phyloP scores from a whole-genome alignment of 257 asterid genomes.

The Lycium barbarum region DNA sequence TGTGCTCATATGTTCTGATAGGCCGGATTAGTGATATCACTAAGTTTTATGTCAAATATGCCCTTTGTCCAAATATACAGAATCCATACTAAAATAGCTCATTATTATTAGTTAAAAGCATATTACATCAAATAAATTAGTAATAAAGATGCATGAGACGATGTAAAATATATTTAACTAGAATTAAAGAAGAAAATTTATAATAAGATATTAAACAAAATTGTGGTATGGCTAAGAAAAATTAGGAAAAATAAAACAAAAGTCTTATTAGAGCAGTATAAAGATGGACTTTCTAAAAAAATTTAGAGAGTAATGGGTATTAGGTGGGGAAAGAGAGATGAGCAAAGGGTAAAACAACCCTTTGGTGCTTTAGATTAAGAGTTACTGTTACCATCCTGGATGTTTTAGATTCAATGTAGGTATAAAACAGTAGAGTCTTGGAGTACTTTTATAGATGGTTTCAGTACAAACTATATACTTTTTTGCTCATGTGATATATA shows the following conservation, averaged over 20 bases:
- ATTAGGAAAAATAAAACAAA: neutral
- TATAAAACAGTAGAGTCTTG: too few species aligned
- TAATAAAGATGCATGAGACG: neutral
- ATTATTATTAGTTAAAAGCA: neutral
- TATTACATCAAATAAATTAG: neutral
- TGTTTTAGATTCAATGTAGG: too few species aligned
- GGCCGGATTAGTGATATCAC: neutral
- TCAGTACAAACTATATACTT: too few species aligned
- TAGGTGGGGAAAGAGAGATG: neutral
- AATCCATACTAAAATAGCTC: neutral
- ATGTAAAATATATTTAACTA: neutral
- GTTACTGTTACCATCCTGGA: too few species aligned
- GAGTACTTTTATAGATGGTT: too few species aligned
- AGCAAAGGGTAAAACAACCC: neutral
- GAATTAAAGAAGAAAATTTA: neutral
- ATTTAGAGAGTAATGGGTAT: neutral
- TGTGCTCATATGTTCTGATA: neutral
- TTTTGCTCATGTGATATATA: too few species aligned
- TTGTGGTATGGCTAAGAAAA: neutral
- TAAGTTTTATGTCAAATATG: slow-evolving; percentile 17
- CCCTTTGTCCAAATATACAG: neutral
- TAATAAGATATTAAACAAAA: slow-evolving; percentile 20
- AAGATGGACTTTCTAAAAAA: neutral
- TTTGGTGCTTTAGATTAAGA: slow-evolving; percentile 2
- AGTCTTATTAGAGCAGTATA: neutral